Conservation (phyloP, 371 early-diverging fungal species). For the Fennellomyces sp. region DNA sequence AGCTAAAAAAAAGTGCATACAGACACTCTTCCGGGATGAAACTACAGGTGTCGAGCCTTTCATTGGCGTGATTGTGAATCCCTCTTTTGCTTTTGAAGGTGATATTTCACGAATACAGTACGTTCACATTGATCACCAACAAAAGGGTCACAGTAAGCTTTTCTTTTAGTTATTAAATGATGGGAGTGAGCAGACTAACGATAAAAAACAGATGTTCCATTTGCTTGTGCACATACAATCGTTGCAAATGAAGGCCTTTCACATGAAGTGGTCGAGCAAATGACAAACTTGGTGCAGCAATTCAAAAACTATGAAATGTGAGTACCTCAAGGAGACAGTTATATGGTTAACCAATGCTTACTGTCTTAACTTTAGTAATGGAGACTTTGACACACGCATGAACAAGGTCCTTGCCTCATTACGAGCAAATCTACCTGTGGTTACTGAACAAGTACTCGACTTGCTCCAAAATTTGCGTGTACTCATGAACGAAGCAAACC, state of each 20-base stretch:
- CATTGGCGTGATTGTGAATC: conserved; percentile 80
- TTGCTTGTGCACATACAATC: conserved; percentile 9
- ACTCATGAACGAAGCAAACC: background rate
- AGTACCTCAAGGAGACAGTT: background rate
- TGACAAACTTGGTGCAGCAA: conserved; percentile 18
- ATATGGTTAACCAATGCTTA: background rate
- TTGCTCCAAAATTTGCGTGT: background rate
- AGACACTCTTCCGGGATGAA: conserved; percentile 65
- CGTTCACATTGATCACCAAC: conserved; percentile 48
- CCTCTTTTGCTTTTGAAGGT: conserved; percentile 49
- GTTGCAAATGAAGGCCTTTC: conserved; percentile 1
- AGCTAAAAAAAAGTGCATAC: background rate
- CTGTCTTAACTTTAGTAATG: background rate
- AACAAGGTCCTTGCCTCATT: conserved; percentile 15
- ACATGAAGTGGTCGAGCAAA: conserved; percentile 9
- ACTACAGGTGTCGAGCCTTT: conserved; percentile 77
- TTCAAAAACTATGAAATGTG: conserved; percentile 25
- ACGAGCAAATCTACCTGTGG: conserved; percentile 2
- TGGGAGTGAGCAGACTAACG: background rate
- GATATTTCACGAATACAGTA: conserved; percentile 62
- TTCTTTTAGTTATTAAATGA: conserved; percentile 33
- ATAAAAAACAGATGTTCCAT: conserved; percentile 14
- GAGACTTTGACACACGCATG: conserved; percentile 10
- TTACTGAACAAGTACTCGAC: background rate
- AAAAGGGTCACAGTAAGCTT: conserved; percentile 31